These are phyloP conservation scores for Strigomonas culicis DNA, from an alignment of 208 protist species.

Conservation along the genomic window DNA sequence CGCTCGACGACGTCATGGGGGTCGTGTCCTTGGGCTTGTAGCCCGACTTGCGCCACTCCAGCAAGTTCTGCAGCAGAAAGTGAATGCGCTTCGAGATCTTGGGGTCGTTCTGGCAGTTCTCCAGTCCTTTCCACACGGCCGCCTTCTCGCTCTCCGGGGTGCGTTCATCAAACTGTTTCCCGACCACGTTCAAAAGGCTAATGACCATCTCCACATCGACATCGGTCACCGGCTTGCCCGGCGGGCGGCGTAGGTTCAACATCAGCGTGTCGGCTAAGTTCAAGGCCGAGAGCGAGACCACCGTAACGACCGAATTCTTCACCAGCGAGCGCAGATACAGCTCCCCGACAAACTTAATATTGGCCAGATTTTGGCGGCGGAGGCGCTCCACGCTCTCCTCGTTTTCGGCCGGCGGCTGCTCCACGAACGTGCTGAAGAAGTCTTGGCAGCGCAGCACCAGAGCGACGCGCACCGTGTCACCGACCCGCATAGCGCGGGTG, in stretches of 20 bases:
- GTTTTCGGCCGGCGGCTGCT: conserved; percentile 30
- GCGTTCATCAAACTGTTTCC: conserved; percentile 73
- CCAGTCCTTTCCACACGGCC: conserved; percentile 52
- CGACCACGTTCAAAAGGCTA: conserved; percentile 78
- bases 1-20: conserved; percentile 9
- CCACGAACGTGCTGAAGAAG: conserved; percentile 48
- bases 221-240: conserved; percentile 30
- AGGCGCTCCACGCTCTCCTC: conserved; percentile 63
- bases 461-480: conserved; percentile 38
- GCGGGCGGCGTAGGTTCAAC: background rate
- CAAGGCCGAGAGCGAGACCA: conserved; percentile 27
- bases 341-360: conserved; percentile 90
- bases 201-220: conserved; percentile 80
- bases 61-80: conserved; percentile 82
- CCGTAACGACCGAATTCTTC: conserved; percentile 56
- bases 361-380: conserved; percentile 82
- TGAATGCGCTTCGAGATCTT: conserved; percentile 72
- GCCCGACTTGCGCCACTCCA: conserved; percentile 60
- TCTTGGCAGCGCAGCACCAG: conserved; percentile 48
- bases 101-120: conserved; percentile 36
- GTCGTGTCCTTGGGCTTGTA: conserved; percentile 57
- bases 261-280: conserved; percentile 22
- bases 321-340: conserved; percentile 78
- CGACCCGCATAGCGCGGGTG: background rate
- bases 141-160: conserved; percentile 16